Percentiles rank a stretch among this genome's conserved stretches.
Conservation (phyloP, 2,329 filamentous ascomycete species). For the Simplicillium sp. region DNA sequence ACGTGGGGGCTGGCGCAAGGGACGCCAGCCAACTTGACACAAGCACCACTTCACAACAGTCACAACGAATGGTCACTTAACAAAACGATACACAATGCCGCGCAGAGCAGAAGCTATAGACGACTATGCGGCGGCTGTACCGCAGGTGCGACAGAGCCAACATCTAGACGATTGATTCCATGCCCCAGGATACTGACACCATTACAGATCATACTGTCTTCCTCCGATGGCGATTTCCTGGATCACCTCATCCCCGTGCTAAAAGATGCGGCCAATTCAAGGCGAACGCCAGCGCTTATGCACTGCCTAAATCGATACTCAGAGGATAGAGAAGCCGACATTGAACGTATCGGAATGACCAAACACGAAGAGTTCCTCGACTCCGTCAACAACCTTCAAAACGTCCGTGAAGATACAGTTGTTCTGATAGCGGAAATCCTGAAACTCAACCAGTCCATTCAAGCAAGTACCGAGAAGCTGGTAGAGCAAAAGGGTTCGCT, state of each 20-base stretch:
- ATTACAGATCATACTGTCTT: conserved; percentile 77
- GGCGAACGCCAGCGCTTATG: conserved; percentile 62
- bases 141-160: conserved; percentile 24
- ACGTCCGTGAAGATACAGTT: conserved; percentile 84
- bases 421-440: conserved; percentile 83
- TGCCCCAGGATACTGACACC: conserved; percentile 7
- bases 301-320: conserved; percentile 67
- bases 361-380: conserved; percentile 95
- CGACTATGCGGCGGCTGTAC: conserved; percentile 36
- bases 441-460: conserved; percentile 87
- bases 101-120: conserved; percentile 35
- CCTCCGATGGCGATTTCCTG: conserved; percentile 86
- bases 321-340: conserved; percentile 78
- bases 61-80: no score
- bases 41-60: background rate
- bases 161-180: conserved; percentile 8
- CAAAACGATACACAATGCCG: conserved; percentile 24
- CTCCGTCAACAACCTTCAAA: conserved; percentile 89
- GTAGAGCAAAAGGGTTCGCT: conserved; percentile 90
- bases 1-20: background rate
- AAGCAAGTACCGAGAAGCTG: conserved; percentile 86
- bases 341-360: conserved; percentile 87
- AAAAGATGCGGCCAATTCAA: conserved; percentile 75
- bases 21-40: background rate
- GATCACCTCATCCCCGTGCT: conserved; percentile 92